Evolutionary conservation across 139 green algal genomes (phyloP), one percentile per base, ranked within the genome.

Genomic region (Chlorella vulgaris): DNA sequence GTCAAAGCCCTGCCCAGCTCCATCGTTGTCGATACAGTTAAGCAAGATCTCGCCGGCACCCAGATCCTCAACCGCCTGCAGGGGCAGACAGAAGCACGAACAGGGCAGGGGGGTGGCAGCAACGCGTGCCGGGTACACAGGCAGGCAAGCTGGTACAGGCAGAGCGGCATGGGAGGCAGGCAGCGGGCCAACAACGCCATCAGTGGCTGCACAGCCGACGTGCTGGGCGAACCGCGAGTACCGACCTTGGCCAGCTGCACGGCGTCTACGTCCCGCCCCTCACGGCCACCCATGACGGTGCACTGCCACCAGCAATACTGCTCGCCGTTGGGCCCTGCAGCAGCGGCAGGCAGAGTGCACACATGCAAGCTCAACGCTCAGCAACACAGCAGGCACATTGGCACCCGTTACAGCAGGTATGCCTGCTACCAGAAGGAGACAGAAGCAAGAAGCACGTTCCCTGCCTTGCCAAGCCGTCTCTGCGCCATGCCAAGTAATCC

Each of bases 21-120:
- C 96, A 83, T 99, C 96, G 50, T 92, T 92, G 88, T 99, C 96
- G 80, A 99, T 99, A 91, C 95, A 98, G 88, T 99, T 99, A 60
- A 99, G 92, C 83, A 99, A 84, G 84, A 99, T 98, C 89, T 99
- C 97, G 19, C 97, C 96, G 19, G 97, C 96, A 0, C 97, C 97
- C 74, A 99, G 88, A 15, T 91, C 93, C 84, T 99, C 94, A 36
- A 98, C 91, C 13, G 92, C 96, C 58, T 70, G 74, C 22, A 4
- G 43, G 6, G 15, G 28, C 7, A 29, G 31, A n/a, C n/a, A n/a
- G n/a, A n/a, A n/a, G n/a, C n/a, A n/a, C n/a, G n/a, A n/a, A n/a
- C n/a, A n/a, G 47, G 47, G 47, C 10, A 55, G 47, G 47, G 47
- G 13, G 15, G 47, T 24, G 47, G 13, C 10, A 10, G 47, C 47